phyloP scores from a whole-genome alignment of 345 rosid species.

The Eucalyptus curtisii region DNA sequence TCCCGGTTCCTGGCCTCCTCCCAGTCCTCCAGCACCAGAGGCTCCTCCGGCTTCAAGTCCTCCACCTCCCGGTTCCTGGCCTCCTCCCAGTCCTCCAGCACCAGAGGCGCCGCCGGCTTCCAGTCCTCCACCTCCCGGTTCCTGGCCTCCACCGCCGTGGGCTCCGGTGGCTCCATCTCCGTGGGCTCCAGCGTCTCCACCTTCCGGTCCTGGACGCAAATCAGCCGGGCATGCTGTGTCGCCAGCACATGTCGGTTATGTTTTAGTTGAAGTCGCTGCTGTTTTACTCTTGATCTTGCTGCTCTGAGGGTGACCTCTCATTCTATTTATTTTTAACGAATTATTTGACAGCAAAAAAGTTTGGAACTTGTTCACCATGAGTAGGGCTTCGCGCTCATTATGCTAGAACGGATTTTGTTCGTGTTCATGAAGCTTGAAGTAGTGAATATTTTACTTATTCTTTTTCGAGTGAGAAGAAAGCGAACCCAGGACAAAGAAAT shows the following conservation, averaged over 20 bases:
- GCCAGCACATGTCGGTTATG: background rate
- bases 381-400: background rate
- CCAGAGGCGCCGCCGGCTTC: background rate
- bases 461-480: background rate
- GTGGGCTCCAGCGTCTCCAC: background rate
- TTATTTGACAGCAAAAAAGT: background rate
- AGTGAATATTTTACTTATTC: background rate
- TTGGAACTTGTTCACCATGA: background rate
- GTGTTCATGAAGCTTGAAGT: background rate
- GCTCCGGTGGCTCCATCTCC: background rate
- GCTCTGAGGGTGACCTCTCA: background rate
- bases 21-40: background rate
- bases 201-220: background rate
- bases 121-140: background rate
- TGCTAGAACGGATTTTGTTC: background rate
- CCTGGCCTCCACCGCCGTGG: background rate
- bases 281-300: background rate
- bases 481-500: background rate
- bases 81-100: no score
- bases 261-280: background rate
- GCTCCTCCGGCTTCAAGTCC: background rate
- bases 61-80: background rate
- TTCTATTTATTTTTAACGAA: background rate
- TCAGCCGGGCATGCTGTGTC: background rate
- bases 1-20: background rate